Conservation (phyloP, 306 rosid genomes). For the Quercus dentata region DNA sequence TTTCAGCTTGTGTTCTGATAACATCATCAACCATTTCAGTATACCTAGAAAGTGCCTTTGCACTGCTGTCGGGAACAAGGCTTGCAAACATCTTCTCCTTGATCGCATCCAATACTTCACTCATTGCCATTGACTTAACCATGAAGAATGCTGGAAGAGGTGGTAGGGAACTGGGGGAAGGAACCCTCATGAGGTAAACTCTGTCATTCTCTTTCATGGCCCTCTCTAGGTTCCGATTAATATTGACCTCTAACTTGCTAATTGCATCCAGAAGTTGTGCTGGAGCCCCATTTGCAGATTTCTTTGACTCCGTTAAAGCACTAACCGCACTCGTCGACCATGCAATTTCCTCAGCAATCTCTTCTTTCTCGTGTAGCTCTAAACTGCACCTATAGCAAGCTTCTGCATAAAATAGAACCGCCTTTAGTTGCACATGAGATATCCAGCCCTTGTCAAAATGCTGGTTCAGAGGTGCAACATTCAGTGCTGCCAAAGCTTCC, state of each 20-base stretch:
- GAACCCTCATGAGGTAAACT: constrained; percentile 96
- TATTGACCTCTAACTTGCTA: constrained; percentile 69
- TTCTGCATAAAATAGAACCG: constrained; percentile 75
- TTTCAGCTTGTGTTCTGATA: too few relatives aligned
- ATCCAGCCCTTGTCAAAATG: constrained; percentile 93
- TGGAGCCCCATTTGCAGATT: constrained; percentile 77
- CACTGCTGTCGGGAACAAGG: constrained; percentile 72
- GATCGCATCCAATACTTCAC: constrained; percentile 88
- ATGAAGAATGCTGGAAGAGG: constrained; percentile 80
- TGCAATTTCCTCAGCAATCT: constrained; percentile 93
- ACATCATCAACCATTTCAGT: too few relatives aligned
- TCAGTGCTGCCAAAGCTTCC: constrained; percentile 84
- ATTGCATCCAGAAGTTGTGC: constrained; percentile 83
- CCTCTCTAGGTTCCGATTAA: constrained; percentile 87
- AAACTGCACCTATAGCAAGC: constrained; percentile 81
- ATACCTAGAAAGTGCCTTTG: too few relatives aligned
- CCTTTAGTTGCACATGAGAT: constrained; percentile 84
- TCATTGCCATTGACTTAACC: constrained; percentile 92
- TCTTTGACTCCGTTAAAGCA: constrained; percentile 67
- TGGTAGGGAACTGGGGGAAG: constrained; percentile 56
- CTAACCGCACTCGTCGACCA: constrained; percentile 60
- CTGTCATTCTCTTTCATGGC: constrained; percentile 96
- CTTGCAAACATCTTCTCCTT: constrained; percentile 92
- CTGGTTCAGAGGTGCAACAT: constrained; percentile 67
- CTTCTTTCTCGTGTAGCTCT: constrained; percentile 93